Evolutionary conservation across 148 eudicot genomes (phyloP), one percentile per base, ranked within the genome.

Genomic region (Chenopodium berlandieri): DNA sequence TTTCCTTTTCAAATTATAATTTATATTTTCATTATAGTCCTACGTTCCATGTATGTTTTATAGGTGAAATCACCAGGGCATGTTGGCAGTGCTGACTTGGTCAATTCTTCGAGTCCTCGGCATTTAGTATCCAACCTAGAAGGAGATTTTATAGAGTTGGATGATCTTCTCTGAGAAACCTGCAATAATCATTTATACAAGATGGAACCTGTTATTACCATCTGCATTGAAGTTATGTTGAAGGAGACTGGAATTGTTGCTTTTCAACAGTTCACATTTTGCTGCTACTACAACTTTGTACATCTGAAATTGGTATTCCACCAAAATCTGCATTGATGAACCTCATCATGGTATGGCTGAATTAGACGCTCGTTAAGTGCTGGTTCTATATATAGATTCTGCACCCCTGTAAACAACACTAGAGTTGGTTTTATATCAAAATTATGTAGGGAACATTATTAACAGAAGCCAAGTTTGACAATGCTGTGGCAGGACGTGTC

Each of bases 61-160:
- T 82, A 88, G 90, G 87, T 81, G 46, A 82, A 64, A 60, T 70
- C 82, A 73, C 72, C 81, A 48, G 83, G 68, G 34, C 74, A 71
- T 78, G 52, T 40, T 65, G 67, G 80, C 80, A 75, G 67, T 47
- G 73, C 54, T 60, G 47, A 74, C 19, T 71, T 85, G 63, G 72
- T 60, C 12, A 80, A 80, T 46, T 27, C 70, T 68, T 65, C 79
- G 71, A 64, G 73, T 78, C 75, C 84, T 56, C 62, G 62, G 62
- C 79, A 78, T 54, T 63, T 84, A 65, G 56, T 7, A 71, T 73
- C 78, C 71, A 82, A 83, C 50, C 40, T 78, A 23, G 90, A 88
- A 76, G 87, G 84, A 71, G 90, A 86, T 71, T 88, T 27, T 81
- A 73, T 88, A 70, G 87, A 86, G 81, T 44, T 88, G 84, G 90